These are phyloP conservation scores for Clavulina sp. DNA, from an alignment of 768 basidiomycete genomes.

Conservation along the genomic window DNA sequence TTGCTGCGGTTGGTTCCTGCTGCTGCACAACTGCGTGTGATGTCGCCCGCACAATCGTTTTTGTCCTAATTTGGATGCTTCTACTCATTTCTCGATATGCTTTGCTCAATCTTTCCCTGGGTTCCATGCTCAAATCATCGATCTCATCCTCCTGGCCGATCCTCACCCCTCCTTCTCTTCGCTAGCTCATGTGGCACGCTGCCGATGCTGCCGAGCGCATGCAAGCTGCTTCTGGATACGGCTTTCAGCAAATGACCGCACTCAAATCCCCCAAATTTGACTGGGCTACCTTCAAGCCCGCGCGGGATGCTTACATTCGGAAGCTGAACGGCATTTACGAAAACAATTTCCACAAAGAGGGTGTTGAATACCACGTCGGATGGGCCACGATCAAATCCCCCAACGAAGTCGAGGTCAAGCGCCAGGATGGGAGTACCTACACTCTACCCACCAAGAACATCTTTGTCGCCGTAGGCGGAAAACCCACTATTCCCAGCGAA, in stretches of 20 bases:
- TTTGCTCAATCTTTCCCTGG: too few species aligned
- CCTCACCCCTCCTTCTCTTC: background rate
- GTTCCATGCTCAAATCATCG: too few species aligned
- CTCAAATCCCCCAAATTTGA: conserved; percentile 40
- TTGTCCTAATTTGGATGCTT: too few species aligned
- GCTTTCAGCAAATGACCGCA: conserved; percentile 21
- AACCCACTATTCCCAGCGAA: conserved; percentile 63
- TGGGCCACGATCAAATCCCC: conserved; percentile 53
- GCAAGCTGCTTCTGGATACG: conserved; percentile 52
- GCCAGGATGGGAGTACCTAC: conserved; percentile 47
- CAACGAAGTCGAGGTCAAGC: conserved; percentile 54
- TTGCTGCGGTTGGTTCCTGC: too few species aligned
- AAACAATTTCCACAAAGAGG: conserved; percentile 69
- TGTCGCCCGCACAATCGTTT: too few species aligned
- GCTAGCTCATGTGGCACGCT: conserved; percentile 94
- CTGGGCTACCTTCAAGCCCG: conserved; percentile 82
- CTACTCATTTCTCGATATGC: too few species aligned
- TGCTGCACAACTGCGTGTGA: too few species aligned
- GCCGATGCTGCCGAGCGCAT: conserved; percentile 80
- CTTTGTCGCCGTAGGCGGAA: conserved; percentile 72
- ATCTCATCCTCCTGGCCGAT: background rate
- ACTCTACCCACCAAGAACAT: conserved; percentile 60
- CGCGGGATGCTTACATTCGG: conserved; percentile 90
- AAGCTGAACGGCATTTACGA: conserved; percentile 84
- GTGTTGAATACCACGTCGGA: conserved; percentile 75